Conservation (phyloP, 768 basidiomycete species). For the Boletus patriciae region DNA sequence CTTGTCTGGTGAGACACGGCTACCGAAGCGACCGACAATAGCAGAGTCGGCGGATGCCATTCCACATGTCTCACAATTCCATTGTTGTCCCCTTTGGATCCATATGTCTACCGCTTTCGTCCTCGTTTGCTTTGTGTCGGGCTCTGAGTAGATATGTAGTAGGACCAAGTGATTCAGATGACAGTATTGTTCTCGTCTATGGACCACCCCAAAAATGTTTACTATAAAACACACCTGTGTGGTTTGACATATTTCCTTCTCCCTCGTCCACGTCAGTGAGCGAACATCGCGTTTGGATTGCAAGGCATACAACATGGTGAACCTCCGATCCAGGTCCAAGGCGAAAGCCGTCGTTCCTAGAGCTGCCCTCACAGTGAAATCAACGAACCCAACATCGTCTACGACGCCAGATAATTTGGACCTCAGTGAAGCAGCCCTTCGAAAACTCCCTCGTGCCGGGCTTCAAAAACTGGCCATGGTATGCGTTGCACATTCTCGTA, state of each 20-base stretch:
- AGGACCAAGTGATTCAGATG: conserved; percentile 10
- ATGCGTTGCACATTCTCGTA: background rate
- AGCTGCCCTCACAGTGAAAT: background rate
- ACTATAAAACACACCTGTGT: conserved; percentile 9
- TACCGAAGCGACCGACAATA: conserved; percentile 1
- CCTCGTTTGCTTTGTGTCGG: background rate
- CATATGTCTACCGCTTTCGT: background rate
- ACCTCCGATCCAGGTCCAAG: conserved; percentile 13
- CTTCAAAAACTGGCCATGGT: conserved; percentile 32
- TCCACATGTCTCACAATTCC: background rate
- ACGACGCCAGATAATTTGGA: background rate
- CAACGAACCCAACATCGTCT: background rate
- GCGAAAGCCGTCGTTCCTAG: background rate
- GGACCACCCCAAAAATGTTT: background rate
- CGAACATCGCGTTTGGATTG: background rate
- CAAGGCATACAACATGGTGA: conserved; percentile 9
- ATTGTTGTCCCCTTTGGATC: no score
- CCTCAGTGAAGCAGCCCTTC: conserved; percentile 20
- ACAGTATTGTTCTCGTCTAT: conserved; percentile 13
- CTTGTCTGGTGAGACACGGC: background rate
- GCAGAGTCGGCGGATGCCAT: background rate
- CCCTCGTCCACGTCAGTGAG: background rate
- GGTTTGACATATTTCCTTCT: background rate
- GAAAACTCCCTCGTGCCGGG: conserved; percentile 22
- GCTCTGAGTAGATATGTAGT: conserved; percentile 2